Percentiles rank a stretch among this genome's conserved stretches.
Conservation (phyloP, 1,284 basidiomycete genomes). For the Ceratobasidium sp. region DNA sequence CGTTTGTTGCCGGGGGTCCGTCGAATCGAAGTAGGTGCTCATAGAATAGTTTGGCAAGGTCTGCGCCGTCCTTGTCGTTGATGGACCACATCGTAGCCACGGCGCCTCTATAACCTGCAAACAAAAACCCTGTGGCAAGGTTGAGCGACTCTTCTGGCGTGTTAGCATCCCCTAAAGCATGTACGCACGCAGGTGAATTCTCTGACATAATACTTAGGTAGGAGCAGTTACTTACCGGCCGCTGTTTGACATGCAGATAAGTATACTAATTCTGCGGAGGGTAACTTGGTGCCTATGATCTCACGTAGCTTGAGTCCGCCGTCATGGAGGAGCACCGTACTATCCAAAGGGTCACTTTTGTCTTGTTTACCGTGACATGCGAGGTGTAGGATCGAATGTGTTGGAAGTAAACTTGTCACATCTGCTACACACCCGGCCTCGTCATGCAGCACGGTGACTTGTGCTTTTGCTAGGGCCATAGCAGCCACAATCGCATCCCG, state of each 20-base stretch:
- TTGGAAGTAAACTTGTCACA: neutral
- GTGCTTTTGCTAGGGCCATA: neutral
- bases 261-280: constrained; percentile 7
- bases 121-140: neutral
- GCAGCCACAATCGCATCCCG: neutral
- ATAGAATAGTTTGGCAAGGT: constrained; percentile 10
- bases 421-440: neutral
- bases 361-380: constrained; percentile 30
- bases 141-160: constrained; percentile 1
- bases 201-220: no score
- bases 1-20: neutral
- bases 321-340: neutral
- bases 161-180: neutral
- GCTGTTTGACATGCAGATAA: constrained; percentile 32
- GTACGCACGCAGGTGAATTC: no score
- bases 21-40: neutral
- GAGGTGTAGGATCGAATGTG: constrained; percentile 17
- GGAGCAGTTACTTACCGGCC: neutral
- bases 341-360: constrained; percentile 1
- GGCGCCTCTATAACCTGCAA: constrained; percentile 9
- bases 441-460: neutral
- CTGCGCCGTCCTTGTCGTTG: constrained; percentile 10
- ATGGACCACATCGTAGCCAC: constrained; percentile 21
- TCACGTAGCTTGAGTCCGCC: constrained; percentile 9
- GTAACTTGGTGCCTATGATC: constrained; percentile 1